Evolutionary conservation across 768 basidiomycete species (phyloP), one percentile per base, ranked within the genome.

Genomic region (Phanerochaete carnosa): DNA sequence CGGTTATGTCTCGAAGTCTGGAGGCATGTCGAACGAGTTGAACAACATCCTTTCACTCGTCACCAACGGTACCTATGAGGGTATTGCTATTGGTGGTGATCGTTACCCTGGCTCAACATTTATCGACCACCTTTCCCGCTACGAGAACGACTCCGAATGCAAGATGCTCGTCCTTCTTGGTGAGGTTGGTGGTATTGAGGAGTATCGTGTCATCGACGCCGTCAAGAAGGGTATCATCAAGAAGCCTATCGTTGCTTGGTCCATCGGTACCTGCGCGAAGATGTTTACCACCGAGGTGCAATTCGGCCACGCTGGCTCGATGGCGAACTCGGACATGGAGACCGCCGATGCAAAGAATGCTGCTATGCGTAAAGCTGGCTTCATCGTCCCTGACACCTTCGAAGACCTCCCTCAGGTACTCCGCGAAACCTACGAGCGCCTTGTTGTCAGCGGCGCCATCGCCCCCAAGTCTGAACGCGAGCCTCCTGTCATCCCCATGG

Each of bases 201-300:
- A 98, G 77, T 98, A 98, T 83, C 92, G 94, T 64, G 96, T 98
- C 70, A 98, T 98, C 75, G 91, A 98, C 45, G 97, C 96, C 55
- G 96, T 98, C 75, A 94, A 94, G 82, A 78, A 80, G 43, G 95
- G 96, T 53, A 78, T 80, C 67, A 98, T 99, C 83, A 95, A 85
- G 78, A 99, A 99, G 80, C 97, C 97, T 57, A 96, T 98, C 74
- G 92, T 99, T 66, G 97, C 97, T 29, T 99, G 97, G 97, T 94
- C 97, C 37, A 99, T 99, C 68, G 96, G 97, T 62, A 99, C 97
- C 45, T 99, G 97, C 75, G 97, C 97, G 69, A 97, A 97, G 87
- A 98, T 99, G 97, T 99, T 98, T 80, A 82, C 94, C 45, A 98
- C 97, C 52, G 97, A 98, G 76, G 97, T 98, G 55, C 97, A 98